Base-by-base conservation (phyloP, 257 asterid genomes). In the Rauvolfia tetraphylla region DNA sequence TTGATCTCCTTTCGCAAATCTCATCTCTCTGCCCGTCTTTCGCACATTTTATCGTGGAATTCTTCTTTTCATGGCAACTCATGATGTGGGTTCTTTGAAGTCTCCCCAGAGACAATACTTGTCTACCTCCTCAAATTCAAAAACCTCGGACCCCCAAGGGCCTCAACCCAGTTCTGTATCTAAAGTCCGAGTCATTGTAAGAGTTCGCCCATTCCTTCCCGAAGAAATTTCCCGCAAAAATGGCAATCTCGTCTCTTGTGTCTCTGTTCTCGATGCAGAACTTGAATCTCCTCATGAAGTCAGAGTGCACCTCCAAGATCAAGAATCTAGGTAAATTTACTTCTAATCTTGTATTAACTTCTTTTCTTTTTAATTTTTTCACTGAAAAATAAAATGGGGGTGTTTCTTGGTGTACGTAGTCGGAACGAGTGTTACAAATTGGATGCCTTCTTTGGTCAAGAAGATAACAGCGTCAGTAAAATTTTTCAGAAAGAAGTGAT, bases 181-280 rank as follows among this genome's bases (percentile, higher is more conserved):
- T 0, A 88, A 85, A 81, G 98, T 94, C 25, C 81, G 95, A 80
- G 98, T 94, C 27, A 56, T 94, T 33, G 79, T 87, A 9, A 83
- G 96, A 54, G 86, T 92, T 68, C 93, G 98, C 1, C 97, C 98
- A 46, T 94, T 94, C 81, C 93, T 94, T 77, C 80, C 88, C n/a
- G 85, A 70, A 27, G 96, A 92, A 86, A 78, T 80, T 51, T 76
- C 86, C 18, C 51, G 79, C 3, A 72, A 70, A 70, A 81, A 81
- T 53, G 90, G 84, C 31, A 83, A 80, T 76, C 86, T 89, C 23
- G 42, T 66, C 25, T 79, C 93, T 76, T 94, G 98, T 65, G 80
- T 84, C 17, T 87, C 97, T 57, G 76, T 82, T 36, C 68, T 86
- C 31, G 71, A 77, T 33, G 75, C 87, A 31, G 88, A 69, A 58